phyloP scores from a whole-genome alignment of 2,329 filamentous ascomycete species.

The Nigrospora oryzae region DNA sequence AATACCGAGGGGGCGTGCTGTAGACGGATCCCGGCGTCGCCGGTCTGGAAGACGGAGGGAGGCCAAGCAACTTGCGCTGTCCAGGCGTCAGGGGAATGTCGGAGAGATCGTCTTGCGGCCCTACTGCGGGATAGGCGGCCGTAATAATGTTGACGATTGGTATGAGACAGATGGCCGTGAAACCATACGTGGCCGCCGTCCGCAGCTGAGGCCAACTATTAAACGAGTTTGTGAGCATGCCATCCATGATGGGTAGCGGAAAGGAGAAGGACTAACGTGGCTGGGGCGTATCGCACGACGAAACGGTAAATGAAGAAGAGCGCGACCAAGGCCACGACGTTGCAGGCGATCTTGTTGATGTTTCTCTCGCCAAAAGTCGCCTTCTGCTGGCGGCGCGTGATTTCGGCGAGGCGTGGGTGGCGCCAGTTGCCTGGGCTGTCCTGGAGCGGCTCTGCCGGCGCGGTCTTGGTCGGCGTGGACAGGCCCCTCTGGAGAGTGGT shows the following conservation, averaged over 20 bases:
- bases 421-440: slow-evolving; percentile 76
- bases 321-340: slow-evolving; percentile 40
- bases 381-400: slow-evolving; percentile 70
- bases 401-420: slow-evolving; percentile 83
- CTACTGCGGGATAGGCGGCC: slow-evolving; percentile 65
- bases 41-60: slow-evolving; percentile 56
- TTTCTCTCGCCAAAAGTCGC: slow-evolving; percentile 74
- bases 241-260: slow-evolving; percentile 9
- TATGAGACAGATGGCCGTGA: slow-evolving; percentile 41
- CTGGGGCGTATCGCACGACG: slow-evolving; percentile 24
- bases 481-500: slow-evolving; percentile 26
- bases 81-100: slow-evolving; percentile 89
- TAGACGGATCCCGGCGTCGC: slow-evolving; percentile 65
- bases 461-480: slow-evolving; percentile 24
- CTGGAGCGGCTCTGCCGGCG: slow-evolving; percentile 16
- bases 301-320: slow-evolving; percentile 19
- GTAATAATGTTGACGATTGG: slow-evolving; percentile 63
- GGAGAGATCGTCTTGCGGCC: slow-evolving; percentile 65
- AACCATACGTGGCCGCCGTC: slow-evolving; percentile 25
- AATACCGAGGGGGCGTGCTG: slow-evolving; percentile 81
- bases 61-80: slow-evolving; percentile 76
- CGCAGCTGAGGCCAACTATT: slow-evolving; percentile 9
- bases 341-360: slow-evolving; percentile 60
- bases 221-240: slow-evolving; percentile 8
- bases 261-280: slow-evolving; percentile 24